Base-by-base conservation (phyloP, 2,329 filamentous ascomycete genomes). In the Onygenales sp. region DNA sequence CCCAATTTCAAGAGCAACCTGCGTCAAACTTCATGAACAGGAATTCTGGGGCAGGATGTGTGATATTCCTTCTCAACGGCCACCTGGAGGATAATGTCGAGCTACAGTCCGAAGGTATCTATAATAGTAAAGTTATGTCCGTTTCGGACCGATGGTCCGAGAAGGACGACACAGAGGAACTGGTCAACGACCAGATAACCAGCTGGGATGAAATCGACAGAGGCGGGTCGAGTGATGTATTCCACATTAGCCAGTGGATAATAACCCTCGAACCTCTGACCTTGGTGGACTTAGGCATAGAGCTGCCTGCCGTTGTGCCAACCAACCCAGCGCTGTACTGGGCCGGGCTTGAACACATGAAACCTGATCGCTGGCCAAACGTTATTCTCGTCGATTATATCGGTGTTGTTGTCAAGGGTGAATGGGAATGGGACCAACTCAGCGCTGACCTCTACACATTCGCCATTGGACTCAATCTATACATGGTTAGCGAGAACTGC, bases 31-130 rank as follows among this genome's bases (percentile, higher is more conserved):
- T 44, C 42, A 17, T 44, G 42, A 6, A 44, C 42, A 17, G 42
- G 1, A 44, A 44, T 6, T 58, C 66, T 48, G 58, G 63, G 39
- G 33, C 49, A n/a, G 65, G 67, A 6, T 64, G 68, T 3, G 67
- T 72, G 0, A 58, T 72, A 32, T 57, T 72, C 27, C 45, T 71
- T 45, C 61, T 63, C 2, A 64, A 70, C 40, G 57, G 68, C 8
- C 42, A 44, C 27, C 42, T 44, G 14, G 2, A 44, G 7, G 64
- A 65, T 1, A 49, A 46, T 21, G 61, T 63, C 64, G 46, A 51
- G 58, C n/a, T n/a, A n/a, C n/a, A n/a, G 65, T 61, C 61, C n/a
- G 60, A 67, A 39, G 70, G 69, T 13, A 67, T 72, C 55, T 71
- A 63, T 58, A 17, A 31, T 17, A 4, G 5, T 44, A 9, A 10